phyloP scores from a whole-genome alignment of 2,329 filamentous ascomycete species.

The Neofusicoccum kwambonambiense region DNA sequence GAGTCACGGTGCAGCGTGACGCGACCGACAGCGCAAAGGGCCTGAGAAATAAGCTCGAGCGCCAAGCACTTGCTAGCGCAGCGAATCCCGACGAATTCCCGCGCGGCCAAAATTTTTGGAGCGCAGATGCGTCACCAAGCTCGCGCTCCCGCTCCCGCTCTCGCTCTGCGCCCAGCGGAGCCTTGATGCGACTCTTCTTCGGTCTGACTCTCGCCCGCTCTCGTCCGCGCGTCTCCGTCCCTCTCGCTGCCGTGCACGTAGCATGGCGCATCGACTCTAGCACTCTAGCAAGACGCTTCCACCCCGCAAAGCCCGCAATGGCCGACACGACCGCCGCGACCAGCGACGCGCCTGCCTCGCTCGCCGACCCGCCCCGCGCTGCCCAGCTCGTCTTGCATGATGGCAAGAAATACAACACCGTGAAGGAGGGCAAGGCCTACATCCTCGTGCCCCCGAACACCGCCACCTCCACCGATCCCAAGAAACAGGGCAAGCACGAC shows the following conservation, averaged over 20 bases:
- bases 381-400: slow-evolving; percentile 43
- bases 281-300: background rate
- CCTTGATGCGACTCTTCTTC: background rate
- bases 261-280: background rate
- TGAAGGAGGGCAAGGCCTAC: slow-evolving; percentile 66
- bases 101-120: background rate
- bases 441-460: slow-evolving; percentile 62
- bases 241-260: background rate
- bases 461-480: slow-evolving; percentile 49
- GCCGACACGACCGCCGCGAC: background rate
- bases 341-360: slow-evolving; percentile 18
- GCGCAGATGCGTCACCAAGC: background rate
- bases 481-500: slow-evolving; percentile 35
- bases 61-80: background rate
- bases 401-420: slow-evolving; percentile 57
- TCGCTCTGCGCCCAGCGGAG: background rate
- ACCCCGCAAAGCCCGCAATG: slow-evolving; percentile 1
- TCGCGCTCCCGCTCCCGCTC: no score
- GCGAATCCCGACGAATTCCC: background rate
- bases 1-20: background rate
- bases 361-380: slow-evolving; percentile 29
- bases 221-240: background rate
- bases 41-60: background rate
- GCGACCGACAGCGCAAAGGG: background rate
- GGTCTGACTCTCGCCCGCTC: background rate